Evolutionary conservation across 31 red algal species (phyloP), one percentile per base, ranked within the genome.

Genomic region (Odonthalia washingtoniensis): DNA sequence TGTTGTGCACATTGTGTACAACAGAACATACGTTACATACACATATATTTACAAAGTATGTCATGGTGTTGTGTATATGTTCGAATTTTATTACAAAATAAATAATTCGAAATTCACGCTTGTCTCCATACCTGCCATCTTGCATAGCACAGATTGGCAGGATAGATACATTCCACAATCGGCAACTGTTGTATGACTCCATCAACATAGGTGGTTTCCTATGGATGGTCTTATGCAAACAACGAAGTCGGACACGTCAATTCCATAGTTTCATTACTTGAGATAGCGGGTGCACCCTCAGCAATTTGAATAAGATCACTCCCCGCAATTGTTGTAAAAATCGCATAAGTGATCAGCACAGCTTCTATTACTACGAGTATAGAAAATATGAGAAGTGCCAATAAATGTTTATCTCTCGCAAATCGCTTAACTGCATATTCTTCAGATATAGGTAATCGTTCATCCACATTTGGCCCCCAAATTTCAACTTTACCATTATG

Each of bases 401-500:
- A 45, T 49, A 90, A 76, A 83, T 90, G 87, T 78, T 90, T 82
- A 69, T 90, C 87, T 52, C 87, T 52, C 16, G 87, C 77, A 52
- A 90, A 90, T 42, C 87, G 33, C 38, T 42, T 17, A 39, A 78
- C 72, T 16, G 87, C 34, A 16, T 40, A 38, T 1, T 65, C 78
- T 74, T 90, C 87, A 65, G 62, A 40, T 34, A 5, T 66, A 5
- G 9, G 72, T 42, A 89, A 63, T 5, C 28, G 0, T 39, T 35
- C 46, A 14, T 35, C 41, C 69, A 33, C 41, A 64, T 74, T 65
- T 49, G 72, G 42, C 18, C 83, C 87, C 87, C 87, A 90, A 14
- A 90, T 3, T 49, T 90, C 87, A 27, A 90, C 87, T 53, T 83
- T 90, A 52, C 87, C 87, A 36, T 77, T 82, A 72, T 90, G 87